Percentiles rank a stretch among this genome's conserved stretches.
Evolutionary conservation across 768 basidiomycete genomes (phyloP).

Genomic region (Pisolithus orientalis): DNA sequence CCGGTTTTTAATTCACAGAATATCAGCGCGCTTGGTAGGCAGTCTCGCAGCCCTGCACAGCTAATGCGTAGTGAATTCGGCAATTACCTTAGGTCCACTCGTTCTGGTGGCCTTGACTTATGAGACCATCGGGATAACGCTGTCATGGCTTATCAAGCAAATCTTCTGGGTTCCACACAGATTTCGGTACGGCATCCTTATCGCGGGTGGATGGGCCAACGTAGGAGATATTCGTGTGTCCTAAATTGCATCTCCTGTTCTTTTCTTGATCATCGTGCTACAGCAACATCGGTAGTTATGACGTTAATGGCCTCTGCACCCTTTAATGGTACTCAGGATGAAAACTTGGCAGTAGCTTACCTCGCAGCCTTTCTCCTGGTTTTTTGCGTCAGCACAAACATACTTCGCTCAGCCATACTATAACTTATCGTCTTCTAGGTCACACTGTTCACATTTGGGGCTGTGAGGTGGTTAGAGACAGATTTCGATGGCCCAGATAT

Average conservation of each 20-base stretch:
- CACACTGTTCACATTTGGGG: conserved; percentile 62
- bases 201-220: conserved; percentile 66
- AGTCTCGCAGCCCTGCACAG: background rate
- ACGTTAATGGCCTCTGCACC: conserved; percentile 56
- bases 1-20: conserved; percentile 58
- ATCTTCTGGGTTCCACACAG: conserved; percentile 75
- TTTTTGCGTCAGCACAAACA: conserved; percentile 41
- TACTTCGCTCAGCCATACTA: background rate
- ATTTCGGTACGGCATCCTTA: conserved; percentile 64
- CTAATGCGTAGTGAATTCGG: background rate
- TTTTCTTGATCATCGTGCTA: background rate
- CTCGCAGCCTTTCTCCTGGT: conserved; percentile 56
- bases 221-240: conserved; percentile 64
- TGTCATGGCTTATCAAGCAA: conserved; percentile 51
- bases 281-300: conserved; percentile 62
- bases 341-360: conserved; percentile 61
- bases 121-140: conserved; percentile 44
- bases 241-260: background rate
- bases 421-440: conserved; percentile 30
- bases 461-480: conserved; percentile 44
- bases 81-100: conserved; percentile 46
- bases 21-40: conserved; percentile 45
- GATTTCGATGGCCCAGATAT: conserved; percentile 65
- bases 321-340: conserved; percentile 52
- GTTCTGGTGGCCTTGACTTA: conserved; percentile 57